Evolutionary conservation across 257 asterid genomes (phyloP).

Genomic region (Craterostigma plantagineum): DNA sequence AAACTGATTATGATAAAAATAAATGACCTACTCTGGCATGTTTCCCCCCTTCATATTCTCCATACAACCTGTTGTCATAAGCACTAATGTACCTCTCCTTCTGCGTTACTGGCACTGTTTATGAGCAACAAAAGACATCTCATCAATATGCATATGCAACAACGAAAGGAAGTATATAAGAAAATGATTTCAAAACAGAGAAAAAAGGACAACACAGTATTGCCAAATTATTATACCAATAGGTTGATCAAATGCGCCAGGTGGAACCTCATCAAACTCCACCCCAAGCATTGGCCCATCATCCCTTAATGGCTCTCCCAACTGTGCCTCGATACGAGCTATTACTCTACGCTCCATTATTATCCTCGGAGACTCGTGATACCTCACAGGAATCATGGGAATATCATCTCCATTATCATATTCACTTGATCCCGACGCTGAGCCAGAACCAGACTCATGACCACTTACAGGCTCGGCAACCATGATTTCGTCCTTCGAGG

Average conservation of each 20-base stretch:
- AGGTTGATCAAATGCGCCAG: constrained; percentile 95
- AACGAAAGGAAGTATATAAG: background rate
- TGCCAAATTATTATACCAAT: constrained; percentile 33
- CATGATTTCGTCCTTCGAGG: constrained; percentile 38
- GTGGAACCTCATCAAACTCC: constrained; percentile 90
- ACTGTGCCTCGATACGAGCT: constrained; percentile 85
- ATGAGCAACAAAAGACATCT: constrained; percentile 7
- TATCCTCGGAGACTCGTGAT: constrained; percentile 48
- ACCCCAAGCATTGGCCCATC: constrained; percentile 88
- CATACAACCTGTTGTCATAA: constrained; percentile 47
- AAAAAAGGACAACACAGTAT: background rate
- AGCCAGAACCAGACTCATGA: constrained; percentile 31
- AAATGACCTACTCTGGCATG: constrained; percentile 35
- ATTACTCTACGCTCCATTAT: constrained; percentile 57
- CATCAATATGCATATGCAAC: background rate
- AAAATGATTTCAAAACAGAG: background rate
- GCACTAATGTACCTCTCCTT: constrained; percentile 43
- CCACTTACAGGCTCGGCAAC: constrained; percentile 37
- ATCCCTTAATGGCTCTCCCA: constrained; percentile 77
- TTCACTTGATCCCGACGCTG: constrained; percentile 71
- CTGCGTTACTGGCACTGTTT: constrained; percentile 38
- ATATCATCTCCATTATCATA: constrained; percentile 45
- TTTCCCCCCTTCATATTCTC: constrained; percentile 44
- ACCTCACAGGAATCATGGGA: constrained; percentile 34
- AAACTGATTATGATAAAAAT: background rate